Evolutionary conservation across 805 yeast species (phyloP).

Genomic region (Candida alai): DNA sequence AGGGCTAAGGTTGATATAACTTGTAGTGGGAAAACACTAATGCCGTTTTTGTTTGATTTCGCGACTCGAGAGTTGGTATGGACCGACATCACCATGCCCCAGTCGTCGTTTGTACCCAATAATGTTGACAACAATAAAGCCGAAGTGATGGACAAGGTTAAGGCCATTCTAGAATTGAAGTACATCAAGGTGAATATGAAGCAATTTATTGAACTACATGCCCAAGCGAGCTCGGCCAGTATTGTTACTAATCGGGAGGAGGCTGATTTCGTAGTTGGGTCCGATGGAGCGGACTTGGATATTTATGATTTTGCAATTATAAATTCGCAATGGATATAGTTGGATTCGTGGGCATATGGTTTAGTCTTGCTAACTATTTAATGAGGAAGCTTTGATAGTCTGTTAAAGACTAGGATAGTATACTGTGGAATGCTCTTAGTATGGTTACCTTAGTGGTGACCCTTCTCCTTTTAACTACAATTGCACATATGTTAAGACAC

Average conservation of each 20-base stretch:
- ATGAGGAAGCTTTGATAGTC: too few relatives aligned
- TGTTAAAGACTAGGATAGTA: too few relatives aligned
- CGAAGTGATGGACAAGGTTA: background rate
- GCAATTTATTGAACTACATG: conserved; percentile 8
- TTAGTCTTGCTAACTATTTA: too few relatives aligned
- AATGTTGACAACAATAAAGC: conserved; percentile 2
- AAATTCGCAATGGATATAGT: conserved; percentile 9
- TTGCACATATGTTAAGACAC: too few relatives aligned
- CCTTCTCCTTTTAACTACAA: too few relatives aligned
- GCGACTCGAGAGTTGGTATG: conserved; percentile 6
- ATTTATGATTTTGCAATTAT: conserved; percentile 11
- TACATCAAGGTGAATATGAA: conserved; percentile 7
- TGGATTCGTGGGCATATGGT: background rate
- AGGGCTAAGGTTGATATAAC: conserved; percentile 9
- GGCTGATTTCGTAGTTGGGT: conserved; percentile 11
- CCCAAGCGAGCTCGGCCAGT: conserved; percentile 3
- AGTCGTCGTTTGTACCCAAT: background rate
- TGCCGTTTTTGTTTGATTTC: conserved; percentile 9
- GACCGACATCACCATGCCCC: conserved; percentile 5
- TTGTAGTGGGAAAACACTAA: background rate
- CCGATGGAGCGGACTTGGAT: conserved; percentile 11
- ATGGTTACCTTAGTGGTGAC: too few relatives aligned
- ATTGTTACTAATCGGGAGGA: conserved; percentile 5
- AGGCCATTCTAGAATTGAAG: conserved; percentile 4
- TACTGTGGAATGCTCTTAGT: too few relatives aligned